Conservation (phyloP, 176 grass and related monocot genomes). For the Aegilops tauschii region DNA sequence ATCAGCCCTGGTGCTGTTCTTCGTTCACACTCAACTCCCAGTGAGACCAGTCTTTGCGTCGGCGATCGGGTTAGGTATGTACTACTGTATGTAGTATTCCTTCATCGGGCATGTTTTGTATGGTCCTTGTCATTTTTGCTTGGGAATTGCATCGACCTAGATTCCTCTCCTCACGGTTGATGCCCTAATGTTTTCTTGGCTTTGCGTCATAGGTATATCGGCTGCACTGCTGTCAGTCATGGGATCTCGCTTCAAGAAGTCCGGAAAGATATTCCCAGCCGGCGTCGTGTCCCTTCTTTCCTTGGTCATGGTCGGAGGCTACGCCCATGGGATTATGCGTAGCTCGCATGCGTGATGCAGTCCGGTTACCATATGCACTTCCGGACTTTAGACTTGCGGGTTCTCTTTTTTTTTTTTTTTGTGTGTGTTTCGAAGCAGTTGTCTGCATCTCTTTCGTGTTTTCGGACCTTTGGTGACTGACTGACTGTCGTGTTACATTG, state of each 20-base stretch:
- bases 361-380: background rate
- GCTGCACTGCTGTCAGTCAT: constrained; percentile 64
- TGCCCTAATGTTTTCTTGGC: background rate
- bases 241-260: constrained; percentile 88
- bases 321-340: constrained; percentile 76
- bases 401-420: background rate
- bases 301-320: constrained; percentile 74
- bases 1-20: constrained; percentile 55
- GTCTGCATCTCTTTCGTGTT: background rate
- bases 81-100: constrained; percentile 5
- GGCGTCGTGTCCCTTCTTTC: constrained; percentile 77
- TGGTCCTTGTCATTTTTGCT: constrained; percentile 9
- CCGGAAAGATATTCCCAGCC: constrained; percentile 70
- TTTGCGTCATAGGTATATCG: constrained; percentile 43
- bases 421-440: background rate
- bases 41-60: constrained; percentile 66
- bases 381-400: background rate
- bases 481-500: background rate
- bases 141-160: background rate
- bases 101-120: background rate
- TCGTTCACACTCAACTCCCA: constrained; percentile 80
- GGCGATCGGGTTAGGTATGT: constrained; percentile 56
- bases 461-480: background rate
- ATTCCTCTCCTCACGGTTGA: background rate
- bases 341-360: constrained; percentile 37